Evolutionary conservation across 768 basidiomycete genomes (phyloP), one percentile per base, ranked within the genome.

Genomic region (Russula dissimulans): DNA sequence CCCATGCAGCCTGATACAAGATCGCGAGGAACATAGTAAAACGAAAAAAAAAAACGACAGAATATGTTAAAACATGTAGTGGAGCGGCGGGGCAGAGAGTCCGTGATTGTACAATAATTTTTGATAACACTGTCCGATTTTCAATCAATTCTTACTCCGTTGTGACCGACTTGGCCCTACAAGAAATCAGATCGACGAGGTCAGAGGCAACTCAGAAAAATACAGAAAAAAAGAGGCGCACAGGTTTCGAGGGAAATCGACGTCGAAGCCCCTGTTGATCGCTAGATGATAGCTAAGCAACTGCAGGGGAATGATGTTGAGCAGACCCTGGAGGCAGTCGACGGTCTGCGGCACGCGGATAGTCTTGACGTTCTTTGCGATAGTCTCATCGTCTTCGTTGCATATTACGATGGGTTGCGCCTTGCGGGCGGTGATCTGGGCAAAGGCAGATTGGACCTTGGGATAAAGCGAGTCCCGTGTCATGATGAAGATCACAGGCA

Each of bases 401-500:
- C 95, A 97, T 65, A 98, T 81, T 64, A 99, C 87, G 73, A 99
- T 90, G 56, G 90, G 91, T 64, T 91, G 87, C 52, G 95, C 97
- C 74, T 95, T 95, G 72, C 97, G 89, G 47, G 97, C 95, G 4
- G 93, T 95, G 73, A 99, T 95, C 76, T 99, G 97, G 31, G 93
- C 77, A 67, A 97, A 91, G 42, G 97, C 97, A 8, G 87, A 89
- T 69, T 97, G 94, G 47, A 97, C 95, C 79, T 99, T 98, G 70
- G 95, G 93, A 76, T 98, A 98, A 29, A 98, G 78, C 46, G 94
- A 97, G 75, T 99, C 97, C 66, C 91, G 88, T 32, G 97, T 99
- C 97, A 99, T 99, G 76, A 99, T 85, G 75, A 99, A 92, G 78
- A 98, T 98, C 67, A 98, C 92, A 44, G 93, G 84, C 89, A 97